Evolutionary conservation across 1,284 basidiomycete genomes (phyloP), one percentile per base, ranked within the genome.

Genomic region (Tylopilus sp.): DNA sequence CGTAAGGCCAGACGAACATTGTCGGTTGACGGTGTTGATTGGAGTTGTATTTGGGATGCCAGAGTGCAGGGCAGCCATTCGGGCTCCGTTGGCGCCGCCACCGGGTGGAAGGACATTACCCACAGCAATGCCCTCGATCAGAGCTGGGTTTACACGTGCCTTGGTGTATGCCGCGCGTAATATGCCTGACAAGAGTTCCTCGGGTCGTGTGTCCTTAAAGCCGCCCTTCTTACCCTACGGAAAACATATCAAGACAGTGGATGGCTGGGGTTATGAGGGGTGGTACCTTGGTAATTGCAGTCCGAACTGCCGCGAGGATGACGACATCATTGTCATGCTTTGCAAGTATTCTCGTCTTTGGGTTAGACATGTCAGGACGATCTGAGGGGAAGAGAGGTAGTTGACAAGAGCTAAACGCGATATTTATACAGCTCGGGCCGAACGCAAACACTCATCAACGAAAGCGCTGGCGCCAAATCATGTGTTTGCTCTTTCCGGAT

Each of bases 101-200:
- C 86, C 92, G 12, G 95, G 82, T 15, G 93, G 92, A 26, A 98
- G 84, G 40, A 97, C 96, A 66, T 94, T 98, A 42, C 96, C 95
- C 49, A 97, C 94, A 4, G 84, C 79, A 60, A 96, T 79, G 65
- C 95, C 92, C 59, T 96, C 92, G 56, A 97, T 86, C 61, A 92
- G 77, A 51, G 78, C 75, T 49, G 89, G 89, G 72, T 96, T 82
- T 57, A 95, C 76, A 56, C 77, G 75, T 46, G 76, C 79, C 48
- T 76, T 78, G 23, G 76, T 74, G 66, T 87, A 83, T 10, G 78
- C 85, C 47, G 85, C 91, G 48, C 81, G 77, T 52, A 97, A 79
- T 54, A 92, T 88, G 51, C 83, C 85, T 21, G 88, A 85, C 55
- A 98, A 83, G 59, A 97, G 76, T 61, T 96, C 89, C 63, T 98